A percentile compares a stretch with the other conserved stretches of the same genome.
These are phyloP conservation scores for Annulohypoxylon maeteangense DNA, from an alignment of 495 filamentous ascomycete genomes.

Conservation along the genomic window DNA sequence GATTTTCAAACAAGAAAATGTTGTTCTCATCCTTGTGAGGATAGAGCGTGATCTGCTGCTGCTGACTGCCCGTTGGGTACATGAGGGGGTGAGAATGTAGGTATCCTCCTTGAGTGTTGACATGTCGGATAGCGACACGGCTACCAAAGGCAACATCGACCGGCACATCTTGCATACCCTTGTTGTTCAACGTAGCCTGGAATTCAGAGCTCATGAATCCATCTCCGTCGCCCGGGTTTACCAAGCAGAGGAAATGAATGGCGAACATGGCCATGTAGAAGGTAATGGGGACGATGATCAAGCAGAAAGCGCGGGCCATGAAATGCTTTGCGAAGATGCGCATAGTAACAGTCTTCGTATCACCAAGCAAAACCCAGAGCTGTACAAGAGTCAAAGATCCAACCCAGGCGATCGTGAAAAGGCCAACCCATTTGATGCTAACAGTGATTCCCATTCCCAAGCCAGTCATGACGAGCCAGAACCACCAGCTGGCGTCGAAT, in stretches of 20 bases:
- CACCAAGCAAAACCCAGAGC: constrained; percentile 93
- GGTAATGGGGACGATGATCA: constrained; percentile 86
- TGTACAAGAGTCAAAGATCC: constrained; percentile 90
- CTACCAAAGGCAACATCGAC: constrained; percentile 92
- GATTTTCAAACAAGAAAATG: constrained; percentile 90
- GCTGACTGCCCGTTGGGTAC: constrained; percentile 97
- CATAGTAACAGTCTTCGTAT: constrained; percentile 82
- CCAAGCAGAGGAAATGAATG: constrained; percentile 92
- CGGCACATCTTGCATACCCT: constrained; percentile 93
- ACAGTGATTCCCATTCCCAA: constrained; percentile 88
- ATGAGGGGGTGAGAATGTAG: constrained; percentile 96
- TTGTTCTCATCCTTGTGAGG: constrained; percentile 99
- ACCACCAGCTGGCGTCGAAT: constrained; percentile 93
- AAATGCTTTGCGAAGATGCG: constrained; percentile 95
- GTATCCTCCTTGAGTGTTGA: constrained; percentile 97
- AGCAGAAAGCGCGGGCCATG: constrained; percentile 87
- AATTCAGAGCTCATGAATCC: constrained; percentile 99
- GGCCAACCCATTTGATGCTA: constrained; percentile 98
- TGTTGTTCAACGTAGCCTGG: constrained; percentile 95
- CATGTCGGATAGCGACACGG: constrained; percentile 84
- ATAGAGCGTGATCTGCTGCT: constrained; percentile 98
- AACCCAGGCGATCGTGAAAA: constrained; percentile 99
- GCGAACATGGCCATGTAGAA: constrained; percentile 97
- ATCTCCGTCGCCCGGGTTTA: constrained; percentile 95
- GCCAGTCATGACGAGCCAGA: constrained; percentile 91